phyloP scores from a whole-genome alignment of 192 early-diverging fungal species.

The Coemansia sp. region DNA sequence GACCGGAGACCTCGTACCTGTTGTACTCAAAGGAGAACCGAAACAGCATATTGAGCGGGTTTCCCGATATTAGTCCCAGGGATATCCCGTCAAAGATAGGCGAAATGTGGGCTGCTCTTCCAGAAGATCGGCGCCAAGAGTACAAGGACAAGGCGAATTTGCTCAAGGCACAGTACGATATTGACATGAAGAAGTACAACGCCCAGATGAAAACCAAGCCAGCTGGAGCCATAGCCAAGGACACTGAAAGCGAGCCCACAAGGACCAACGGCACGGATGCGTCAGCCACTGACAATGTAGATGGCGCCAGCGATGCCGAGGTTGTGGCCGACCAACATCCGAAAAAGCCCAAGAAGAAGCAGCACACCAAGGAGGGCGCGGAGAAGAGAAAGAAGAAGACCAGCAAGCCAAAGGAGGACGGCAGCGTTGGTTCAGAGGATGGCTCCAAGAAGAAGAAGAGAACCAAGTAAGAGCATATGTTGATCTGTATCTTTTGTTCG shows the following conservation, averaged over 20 bases:
- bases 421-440: constrained; percentile 8
- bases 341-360: constrained; percentile 26
- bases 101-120: constrained; percentile 24
- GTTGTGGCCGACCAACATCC: neutral
- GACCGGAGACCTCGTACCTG: constrained; percentile 31
- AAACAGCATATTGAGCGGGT: constrained; percentile 1
- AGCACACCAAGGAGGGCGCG: neutral
- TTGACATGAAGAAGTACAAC: constrained; percentile 13
- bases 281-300: neutral
- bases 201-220: constrained; percentile 10
- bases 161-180: constrained; percentile 15
- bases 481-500: too few species aligned
- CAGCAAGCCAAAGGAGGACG: constrained; percentile 16
- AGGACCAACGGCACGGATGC: neutral
- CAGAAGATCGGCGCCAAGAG: constrained; percentile 10
- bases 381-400: constrained; percentile 5
- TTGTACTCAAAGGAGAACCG: constrained; percentile 32
- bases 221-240: neutral
- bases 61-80: constrained; percentile 21
- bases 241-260: neutral
- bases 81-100: constrained; percentile 25
- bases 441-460: constrained; percentile 31
- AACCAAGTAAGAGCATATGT: constrained; percentile 1
- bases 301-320: constrained; percentile 5
- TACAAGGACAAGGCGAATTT: constrained; percentile 17